Percentiles rank a stretch among this genome's conserved stretches.
These are phyloP conservation scores for Kwoniella bestiolae DNA, from an alignment of 768 basidiomycete genomes.

Conservation along the genomic window DNA sequence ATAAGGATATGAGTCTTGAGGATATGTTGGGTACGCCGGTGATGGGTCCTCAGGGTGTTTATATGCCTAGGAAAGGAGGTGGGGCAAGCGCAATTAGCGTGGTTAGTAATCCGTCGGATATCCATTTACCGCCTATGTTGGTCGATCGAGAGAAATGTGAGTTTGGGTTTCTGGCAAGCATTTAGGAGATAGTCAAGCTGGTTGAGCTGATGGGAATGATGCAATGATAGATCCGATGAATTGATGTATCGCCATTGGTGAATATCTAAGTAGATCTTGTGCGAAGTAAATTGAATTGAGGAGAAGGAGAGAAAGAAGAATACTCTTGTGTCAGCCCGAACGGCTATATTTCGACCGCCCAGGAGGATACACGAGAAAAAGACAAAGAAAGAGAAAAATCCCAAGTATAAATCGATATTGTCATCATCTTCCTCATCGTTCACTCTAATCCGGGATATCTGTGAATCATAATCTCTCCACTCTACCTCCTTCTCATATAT, in stretches of 20 bases:
- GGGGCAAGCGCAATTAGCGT: background rate
- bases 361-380: background rate
- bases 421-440: background rate
- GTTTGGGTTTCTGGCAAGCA: too few species aligned
- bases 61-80: constrained; percentile 15
- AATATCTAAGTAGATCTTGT: too few species aligned
- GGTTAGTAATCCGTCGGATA: background rate
- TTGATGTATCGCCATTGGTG: background rate
- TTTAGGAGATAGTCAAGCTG: too few species aligned
- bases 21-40: constrained; percentile 27
- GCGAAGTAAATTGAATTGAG: too few species aligned
- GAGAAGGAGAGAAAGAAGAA: too few species aligned
- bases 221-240: background rate
- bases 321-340: too few species aligned
- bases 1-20: constrained; percentile 22
- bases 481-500: background rate
- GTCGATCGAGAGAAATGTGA: constrained; percentile 17
- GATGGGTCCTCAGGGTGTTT: constrained; percentile 7
- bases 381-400: background rate
- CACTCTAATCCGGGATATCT: background rate
- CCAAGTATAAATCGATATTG: background rate
- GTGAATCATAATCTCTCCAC: background rate
- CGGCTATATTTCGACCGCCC: too few species aligned
- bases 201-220: background rate
- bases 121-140: constrained; percentile 19